Percentiles rank a stretch among this genome's conserved stretches.
Evolutionary conservation across 1,139 yeast genomes (phyloP).

Genomic region (Diutina scorzettiae): DNA sequence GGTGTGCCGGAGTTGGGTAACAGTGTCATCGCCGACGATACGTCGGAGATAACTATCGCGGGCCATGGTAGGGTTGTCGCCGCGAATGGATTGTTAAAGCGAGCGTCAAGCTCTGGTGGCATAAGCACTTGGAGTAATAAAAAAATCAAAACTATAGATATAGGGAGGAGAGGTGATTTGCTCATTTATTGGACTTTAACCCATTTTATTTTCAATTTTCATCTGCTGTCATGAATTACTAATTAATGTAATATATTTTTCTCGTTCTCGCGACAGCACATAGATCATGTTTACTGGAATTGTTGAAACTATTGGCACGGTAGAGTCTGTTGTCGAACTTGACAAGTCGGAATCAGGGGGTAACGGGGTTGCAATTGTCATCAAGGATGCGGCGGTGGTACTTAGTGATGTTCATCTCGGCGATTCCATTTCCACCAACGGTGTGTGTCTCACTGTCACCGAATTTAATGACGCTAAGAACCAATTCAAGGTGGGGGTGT

Average conservation of each 20-base stretch:
- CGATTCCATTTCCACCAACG: constrained; percentile 85
- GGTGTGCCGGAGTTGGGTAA: constrained; percentile 12
- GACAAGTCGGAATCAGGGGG: constrained; percentile 60
- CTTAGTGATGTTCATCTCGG: constrained; percentile 79
- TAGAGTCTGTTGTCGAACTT: constrained; percentile 31
- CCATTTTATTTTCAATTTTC: too few species aligned
- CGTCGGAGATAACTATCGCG: constrained; percentile 2
- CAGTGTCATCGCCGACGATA: constrained; percentile 1
- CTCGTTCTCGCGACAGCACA: too few species aligned
- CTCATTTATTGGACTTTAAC: too few species aligned
- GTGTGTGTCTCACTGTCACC: constrained; percentile 90
- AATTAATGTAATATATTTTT: too few species aligned
- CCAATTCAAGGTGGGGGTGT: constrained; percentile 76
- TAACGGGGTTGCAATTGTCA: constrained; percentile 61
- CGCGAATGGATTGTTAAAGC: not conserved
- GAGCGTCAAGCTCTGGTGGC: too few species aligned
- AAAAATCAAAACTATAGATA: too few species aligned
- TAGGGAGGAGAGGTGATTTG: too few species aligned
- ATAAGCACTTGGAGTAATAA: too few species aligned
- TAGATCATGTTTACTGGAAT: constrained; percentile 88
- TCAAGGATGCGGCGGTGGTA: constrained; percentile 51
- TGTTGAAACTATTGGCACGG: constrained; percentile 73
- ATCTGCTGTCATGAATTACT: too few species aligned
- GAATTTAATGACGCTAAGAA: constrained; percentile 43
- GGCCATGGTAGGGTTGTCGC: not conserved